Base-by-base conservation (phyloP, 257 asterid species). In the Nemophila menziesii region DNA sequence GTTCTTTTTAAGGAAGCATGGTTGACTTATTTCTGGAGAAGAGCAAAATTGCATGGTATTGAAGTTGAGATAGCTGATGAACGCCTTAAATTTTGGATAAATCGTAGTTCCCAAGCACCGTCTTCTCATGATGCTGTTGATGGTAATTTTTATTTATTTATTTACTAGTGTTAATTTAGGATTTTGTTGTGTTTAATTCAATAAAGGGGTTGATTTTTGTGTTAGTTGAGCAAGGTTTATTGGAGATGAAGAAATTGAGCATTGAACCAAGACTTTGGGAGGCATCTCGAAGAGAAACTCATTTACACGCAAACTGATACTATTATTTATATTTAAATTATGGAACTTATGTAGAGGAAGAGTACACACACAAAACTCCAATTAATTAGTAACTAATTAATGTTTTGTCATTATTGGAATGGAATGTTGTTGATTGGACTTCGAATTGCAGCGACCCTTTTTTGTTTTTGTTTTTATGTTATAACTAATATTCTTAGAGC, bases 1-100 rank as follows among this genome's bases (percentile, higher is more conserved):
- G 93, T 83, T 58, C 95, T 87, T 49, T 87, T 87, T 77, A 83
- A 87, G 72, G 97, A 87, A 95, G 97, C 83, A 37, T 89, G 98
- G 98, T 87, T 89, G 23, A 74, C 95, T 9, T 89, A 72, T 61
- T 89, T 71, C 42, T 89, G 98, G 98, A 80, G 80, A 75, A 78
- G 92, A 71, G 93, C 94, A 33, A 79, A 76, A 70, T 72, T 66
- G 65, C 78, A 78, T 56, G 92, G 92, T 33, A 72, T 89, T 52
- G 86, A 89, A 69, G 93, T 69, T 65, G 82, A 84, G 48, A 63
- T 57, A 60, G 94, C 98, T 39, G 56, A 70, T 11, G 66, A 59
- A 65, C 73, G 83, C 60, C 76, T 89, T 53, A 62, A 89, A 39
- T 78, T 78, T 59, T 89, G 95, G 98, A 84, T 72, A 63, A 65